These are phyloP conservation scores for Chlamydomonas reinhardtii DNA, from an alignment of 163 green algal species.

Conservation along the genomic window DNA sequence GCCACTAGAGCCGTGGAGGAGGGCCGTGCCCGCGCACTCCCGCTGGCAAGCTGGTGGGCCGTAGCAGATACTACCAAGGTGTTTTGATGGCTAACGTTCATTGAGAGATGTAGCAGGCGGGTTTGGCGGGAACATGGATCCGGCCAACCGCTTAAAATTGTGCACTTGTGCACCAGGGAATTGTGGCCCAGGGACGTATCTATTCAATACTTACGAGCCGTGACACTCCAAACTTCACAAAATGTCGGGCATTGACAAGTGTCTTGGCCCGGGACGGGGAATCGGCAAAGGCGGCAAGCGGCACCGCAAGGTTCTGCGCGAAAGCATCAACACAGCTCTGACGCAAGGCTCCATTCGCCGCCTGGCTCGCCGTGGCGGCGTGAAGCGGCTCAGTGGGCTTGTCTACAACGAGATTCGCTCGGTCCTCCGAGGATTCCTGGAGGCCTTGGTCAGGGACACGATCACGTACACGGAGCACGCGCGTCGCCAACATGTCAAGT, in stretches of 20 bases:
- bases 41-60: too few relatives aligned
- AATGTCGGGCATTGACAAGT: background rate
- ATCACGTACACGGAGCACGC: conserved; percentile 92
- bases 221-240: background rate
- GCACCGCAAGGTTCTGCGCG: conserved; percentile 92
- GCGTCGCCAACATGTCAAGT: conserved; percentile 91
- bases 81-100: too few relatives aligned
- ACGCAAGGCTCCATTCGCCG: conserved; percentile 69
- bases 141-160: too few relatives aligned
- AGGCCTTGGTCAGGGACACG: conserved; percentile 87
- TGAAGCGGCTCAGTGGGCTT: conserved; percentile 84
- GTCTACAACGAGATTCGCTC: conserved; percentile 93
- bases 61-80: too few relatives aligned
- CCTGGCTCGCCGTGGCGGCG: conserved; percentile 80
- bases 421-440: conserved; percentile 93
- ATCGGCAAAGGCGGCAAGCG: conserved; percentile 92
- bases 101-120: too few relatives aligned
- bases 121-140: too few relatives aligned
- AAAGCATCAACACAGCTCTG: conserved; percentile 88
- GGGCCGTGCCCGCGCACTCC: too few relatives aligned
- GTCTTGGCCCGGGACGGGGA: conserved; percentile 72
- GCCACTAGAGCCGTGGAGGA: too few relatives aligned
- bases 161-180: too few relatives aligned
- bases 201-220: too few relatives aligned
- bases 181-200: too few relatives aligned